Evolutionary conservation across 345 rosid species (phyloP).

Genomic region (Lumnitzera littorea): DNA sequence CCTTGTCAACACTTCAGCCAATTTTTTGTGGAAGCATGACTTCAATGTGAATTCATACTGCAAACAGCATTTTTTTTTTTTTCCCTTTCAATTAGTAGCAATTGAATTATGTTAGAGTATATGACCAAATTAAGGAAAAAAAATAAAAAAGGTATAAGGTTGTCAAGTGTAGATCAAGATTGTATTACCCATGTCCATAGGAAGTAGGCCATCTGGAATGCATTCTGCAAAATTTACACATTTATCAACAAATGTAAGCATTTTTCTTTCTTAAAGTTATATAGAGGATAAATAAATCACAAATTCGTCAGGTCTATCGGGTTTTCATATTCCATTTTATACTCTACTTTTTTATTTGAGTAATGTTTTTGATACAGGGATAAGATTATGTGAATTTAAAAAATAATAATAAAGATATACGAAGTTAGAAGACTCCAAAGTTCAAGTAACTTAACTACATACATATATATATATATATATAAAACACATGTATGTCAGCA

Average conservation of each 20-base stretch:
- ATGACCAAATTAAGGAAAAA: background rate
- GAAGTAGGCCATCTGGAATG: constrained; percentile 45
- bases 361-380: no score
- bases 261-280: no score
- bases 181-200: constrained; percentile 41
- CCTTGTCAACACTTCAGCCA: constrained; percentile 11
- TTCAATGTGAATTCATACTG: constrained; percentile 31
- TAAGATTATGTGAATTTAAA: no score
- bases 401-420: no score
- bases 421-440: no score
- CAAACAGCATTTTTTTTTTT: background rate
- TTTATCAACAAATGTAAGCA: background rate
- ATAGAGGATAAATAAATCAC: no score
- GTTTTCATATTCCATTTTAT: no score
- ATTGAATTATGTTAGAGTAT: background rate
- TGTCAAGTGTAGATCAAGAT: background rate
- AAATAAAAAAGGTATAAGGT: background rate
- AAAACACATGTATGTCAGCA: no score
- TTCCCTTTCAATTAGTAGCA: background rate
- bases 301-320: no score
- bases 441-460: no score
- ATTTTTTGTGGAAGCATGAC: constrained; percentile 27
- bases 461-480: no score
- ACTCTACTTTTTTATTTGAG: no score
- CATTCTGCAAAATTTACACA: constrained; percentile 21